A percentile compares a stretch with the other conserved stretches of the same genome.
phyloP scores from a whole-genome alignment of 345 rosid species.

The Pelargonium nanum region DNA sequence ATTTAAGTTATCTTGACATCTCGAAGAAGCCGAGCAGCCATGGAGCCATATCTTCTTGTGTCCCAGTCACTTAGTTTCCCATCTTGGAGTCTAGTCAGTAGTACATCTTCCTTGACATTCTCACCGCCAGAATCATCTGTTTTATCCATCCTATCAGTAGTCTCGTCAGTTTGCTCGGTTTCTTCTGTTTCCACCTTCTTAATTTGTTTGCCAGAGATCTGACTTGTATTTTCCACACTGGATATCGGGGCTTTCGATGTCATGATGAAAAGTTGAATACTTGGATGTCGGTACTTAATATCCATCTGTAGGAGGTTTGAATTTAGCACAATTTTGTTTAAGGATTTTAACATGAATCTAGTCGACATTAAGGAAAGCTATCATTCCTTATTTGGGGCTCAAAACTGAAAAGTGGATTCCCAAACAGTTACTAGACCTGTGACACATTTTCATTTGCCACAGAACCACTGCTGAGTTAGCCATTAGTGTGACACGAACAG shows the following conservation, averaged over 20 bases:
- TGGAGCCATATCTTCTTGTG: constrained; percentile 70
- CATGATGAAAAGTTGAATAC: constrained; percentile 83
- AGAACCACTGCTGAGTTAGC: too few species aligned
- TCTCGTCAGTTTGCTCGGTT: constrained; percentile 11
- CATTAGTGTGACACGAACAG: too few species aligned
- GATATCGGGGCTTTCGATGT: constrained; percentile 29
- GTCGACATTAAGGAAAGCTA: background rate
- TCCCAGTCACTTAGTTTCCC: constrained; percentile 80
- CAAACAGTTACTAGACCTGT: too few species aligned
- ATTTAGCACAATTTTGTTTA: background rate
- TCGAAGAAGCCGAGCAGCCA: constrained; percentile 87
- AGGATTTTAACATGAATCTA: too few species aligned
- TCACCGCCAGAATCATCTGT: constrained; percentile 16
- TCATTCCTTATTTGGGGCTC: too few species aligned
- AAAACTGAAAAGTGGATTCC: too few species aligned
- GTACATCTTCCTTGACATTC: constrained; percentile 20
- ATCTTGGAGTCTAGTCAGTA: constrained; percentile 23
- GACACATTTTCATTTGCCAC: too few species aligned
- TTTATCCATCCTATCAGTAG: constrained; percentile 7
- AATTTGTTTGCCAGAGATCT: constrained; percentile 10
- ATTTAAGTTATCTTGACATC: constrained; percentile 49
- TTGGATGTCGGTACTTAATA: constrained; percentile 65
- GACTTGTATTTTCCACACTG: constrained; percentile 13
- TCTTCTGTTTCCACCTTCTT: constrained; percentile 20
- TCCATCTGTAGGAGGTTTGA: constrained; percentile 52